Evolutionary conservation across 2,329 filamentous ascomycete species (phyloP).

Genomic region (Beauveria rudraprayagi): DNA sequence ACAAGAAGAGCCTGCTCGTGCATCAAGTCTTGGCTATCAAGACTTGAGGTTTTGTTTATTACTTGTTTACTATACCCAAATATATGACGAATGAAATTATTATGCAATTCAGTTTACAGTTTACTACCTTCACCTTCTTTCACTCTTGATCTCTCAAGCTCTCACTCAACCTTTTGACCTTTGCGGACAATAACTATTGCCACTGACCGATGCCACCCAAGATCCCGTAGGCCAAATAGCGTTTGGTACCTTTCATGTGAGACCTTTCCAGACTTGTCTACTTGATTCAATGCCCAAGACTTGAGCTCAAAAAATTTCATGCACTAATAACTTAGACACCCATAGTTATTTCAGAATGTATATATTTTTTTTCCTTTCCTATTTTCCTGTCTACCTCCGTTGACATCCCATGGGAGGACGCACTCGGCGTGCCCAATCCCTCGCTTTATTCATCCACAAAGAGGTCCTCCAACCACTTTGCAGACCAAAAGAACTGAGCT

Average conservation of each 20-base stretch:
- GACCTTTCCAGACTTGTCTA: too few relatives aligned
- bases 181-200: too few relatives aligned
- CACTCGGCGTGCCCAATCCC: not conserved
- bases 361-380: not conserved
- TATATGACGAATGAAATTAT: constrained; percentile 8
- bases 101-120: not conserved
- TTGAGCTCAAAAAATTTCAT: too few relatives aligned
- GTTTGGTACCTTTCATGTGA: too few relatives aligned
- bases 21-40: not conserved
- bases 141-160: too few relatives aligned
- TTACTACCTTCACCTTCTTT: too few relatives aligned
- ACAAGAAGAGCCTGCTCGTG: not conserved
- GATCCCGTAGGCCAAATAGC: too few relatives aligned
- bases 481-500: too few relatives aligned
- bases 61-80: constrained; percentile 10
- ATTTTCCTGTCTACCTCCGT: constrained; percentile 6
- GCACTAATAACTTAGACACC: not conserved
- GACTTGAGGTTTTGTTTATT: constrained; percentile 2
- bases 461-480: constrained; percentile 10
- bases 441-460: not conserved
- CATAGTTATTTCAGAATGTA: not conserved
- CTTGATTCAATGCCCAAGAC: not conserved
- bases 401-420: not conserved
- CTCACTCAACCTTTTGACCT: too few relatives aligned
- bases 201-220: too few relatives aligned